Percentiles rank a stretch among this genome's conserved stretches.
phyloP scores from a whole-genome alignment of 371 early-diverging fungal species.

The Circinella minor region DNA sequence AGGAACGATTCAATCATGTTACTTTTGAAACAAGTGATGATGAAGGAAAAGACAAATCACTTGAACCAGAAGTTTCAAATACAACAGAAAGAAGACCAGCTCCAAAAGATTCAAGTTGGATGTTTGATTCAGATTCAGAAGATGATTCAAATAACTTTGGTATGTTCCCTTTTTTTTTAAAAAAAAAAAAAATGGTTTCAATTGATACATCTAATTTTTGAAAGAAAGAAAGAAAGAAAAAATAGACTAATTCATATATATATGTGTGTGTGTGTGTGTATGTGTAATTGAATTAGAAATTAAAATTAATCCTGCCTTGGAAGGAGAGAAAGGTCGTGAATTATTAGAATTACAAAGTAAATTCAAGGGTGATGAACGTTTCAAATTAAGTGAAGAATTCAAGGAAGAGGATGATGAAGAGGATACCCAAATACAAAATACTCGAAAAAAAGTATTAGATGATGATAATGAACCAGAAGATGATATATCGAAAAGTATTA shows the following conservation, averaged over 20 bases:
- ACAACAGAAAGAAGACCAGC: conserved; percentile 23
- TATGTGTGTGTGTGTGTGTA: too few species aligned
- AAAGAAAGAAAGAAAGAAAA: neutral
- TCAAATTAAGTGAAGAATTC: conserved; percentile 63
- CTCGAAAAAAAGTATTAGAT: conserved; percentile 1
- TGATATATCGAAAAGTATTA: conserved; percentile 36
- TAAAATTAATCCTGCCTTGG: conserved; percentile 62
- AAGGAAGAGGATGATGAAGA: conserved; percentile 55
- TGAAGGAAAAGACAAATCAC: conserved; percentile 21
- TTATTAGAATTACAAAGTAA: conserved; percentile 55
- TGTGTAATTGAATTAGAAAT: conserved; percentile 25
- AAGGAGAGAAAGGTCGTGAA: conserved; percentile 61
- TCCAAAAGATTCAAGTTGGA: conserved; percentile 49
- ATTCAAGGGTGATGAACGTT: conserved; percentile 63
- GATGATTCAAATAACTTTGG: conserved; percentile 28
- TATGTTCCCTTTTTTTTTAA: neutral
- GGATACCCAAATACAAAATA: conserved; percentile 28
- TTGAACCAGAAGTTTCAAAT: conserved; percentile 23
- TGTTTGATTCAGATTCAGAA: conserved; percentile 58
- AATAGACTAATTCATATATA: neutral
- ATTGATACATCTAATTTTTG: too few species aligned
- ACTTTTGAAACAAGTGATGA: conserved; percentile 34
- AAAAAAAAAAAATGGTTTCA: too few species aligned
- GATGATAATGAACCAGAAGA: neutral
- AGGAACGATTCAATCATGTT: conserved; percentile 25